A percentile compares a stretch with the other conserved stretches of the same genome.
Evolutionary conservation across 2,329 filamentous ascomycete genomes (phyloP).

Genomic region (Trichoderma sp.): DNA sequence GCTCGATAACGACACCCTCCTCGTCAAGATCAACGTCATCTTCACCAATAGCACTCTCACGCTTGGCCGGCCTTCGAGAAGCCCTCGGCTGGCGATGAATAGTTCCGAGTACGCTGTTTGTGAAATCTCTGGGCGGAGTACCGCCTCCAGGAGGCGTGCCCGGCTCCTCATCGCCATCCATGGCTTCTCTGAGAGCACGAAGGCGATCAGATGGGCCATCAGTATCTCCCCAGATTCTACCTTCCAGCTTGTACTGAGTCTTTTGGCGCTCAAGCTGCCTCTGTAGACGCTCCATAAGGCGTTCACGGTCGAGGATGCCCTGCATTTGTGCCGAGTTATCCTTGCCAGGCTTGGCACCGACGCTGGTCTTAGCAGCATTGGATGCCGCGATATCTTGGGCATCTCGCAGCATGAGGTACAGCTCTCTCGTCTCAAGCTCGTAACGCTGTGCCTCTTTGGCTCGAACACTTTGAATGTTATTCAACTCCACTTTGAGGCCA

Average conservation of each 20-base stretch:
- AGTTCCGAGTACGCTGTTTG: conserved; percentile 73
- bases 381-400: conserved; percentile 95
- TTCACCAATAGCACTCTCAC: conserved; percentile 53
- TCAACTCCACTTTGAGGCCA: conserved; percentile 84
- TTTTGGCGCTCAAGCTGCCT: conserved; percentile 96
- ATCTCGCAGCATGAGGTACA: conserved; percentile 97
- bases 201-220: conserved; percentile 88
- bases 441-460: conserved; percentile 92
- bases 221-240: conserved; percentile 82
- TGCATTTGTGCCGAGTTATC: conserved; percentile 78
- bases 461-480: conserved; percentile 81
- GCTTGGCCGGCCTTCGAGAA: conserved; percentile 56
- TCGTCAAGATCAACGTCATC: conserved; percentile 55
- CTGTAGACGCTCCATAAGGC: conserved; percentile 89
- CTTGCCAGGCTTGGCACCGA: conserved; percentile 53
- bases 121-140: conserved; percentile 65
- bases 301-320: conserved; percentile 90
- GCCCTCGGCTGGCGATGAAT: conserved; percentile 66
- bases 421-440: conserved; percentile 91
- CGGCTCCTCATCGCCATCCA: conserved; percentile 67
- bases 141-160: conserved; percentile 53
- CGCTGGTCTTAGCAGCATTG: conserved; percentile 66
- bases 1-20: conserved; percentile 72
- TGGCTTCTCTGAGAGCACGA: conserved; percentile 88
- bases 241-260: conserved; percentile 96